A percentile compares a stretch with the other conserved stretches of the same genome.
phyloP scores from a whole-genome alignment of 495 filamentous ascomycete species.

The Patellaria atrata region DNA sequence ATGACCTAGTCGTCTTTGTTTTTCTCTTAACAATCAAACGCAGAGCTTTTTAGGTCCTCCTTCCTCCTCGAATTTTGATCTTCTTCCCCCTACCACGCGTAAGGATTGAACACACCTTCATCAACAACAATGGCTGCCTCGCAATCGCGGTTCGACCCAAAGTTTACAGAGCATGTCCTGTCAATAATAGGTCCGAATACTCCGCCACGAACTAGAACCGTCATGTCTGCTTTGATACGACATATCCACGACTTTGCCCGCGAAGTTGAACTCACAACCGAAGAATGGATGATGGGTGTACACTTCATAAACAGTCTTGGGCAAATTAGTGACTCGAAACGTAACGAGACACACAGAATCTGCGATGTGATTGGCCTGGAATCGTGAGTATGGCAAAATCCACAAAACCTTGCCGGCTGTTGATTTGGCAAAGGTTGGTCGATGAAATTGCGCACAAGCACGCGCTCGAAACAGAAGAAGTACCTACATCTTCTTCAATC shows the following conservation, averaged over 20 bases:
- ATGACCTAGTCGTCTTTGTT: too few relatives aligned
- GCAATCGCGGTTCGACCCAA: slow-evolving; percentile 45
- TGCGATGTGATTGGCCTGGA: slow-evolving; percentile 72
- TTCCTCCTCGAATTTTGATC: too few relatives aligned
- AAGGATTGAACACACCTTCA: neutral
- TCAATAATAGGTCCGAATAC: slow-evolving; percentile 64
- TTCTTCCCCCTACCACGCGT: neutral
- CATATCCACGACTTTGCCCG: slow-evolving; percentile 77
- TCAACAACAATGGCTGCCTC: slow-evolving; percentile 2
- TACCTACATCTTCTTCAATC: slow-evolving; percentile 70
- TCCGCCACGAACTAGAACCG: slow-evolving; percentile 47
- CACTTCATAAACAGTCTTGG: slow-evolving; percentile 39
- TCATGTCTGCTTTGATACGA: slow-evolving; percentile 51
- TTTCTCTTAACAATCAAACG: too few relatives aligned
- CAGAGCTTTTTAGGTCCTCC: too few relatives aligned
- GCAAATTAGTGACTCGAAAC: slow-evolving; percentile 41
- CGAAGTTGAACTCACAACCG: slow-evolving; percentile 63
- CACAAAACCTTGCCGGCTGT: slow-evolving; percentile 2
- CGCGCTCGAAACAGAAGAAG: slow-evolving; percentile 49
- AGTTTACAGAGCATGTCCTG: slow-evolving; percentile 62
- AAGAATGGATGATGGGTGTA: slow-evolving; percentile 70
- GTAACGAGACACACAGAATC: slow-evolving; percentile 66
- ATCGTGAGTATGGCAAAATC: slow-evolving; percentile 42
- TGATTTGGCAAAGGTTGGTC: slow-evolving; percentile 41
- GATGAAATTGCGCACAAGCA: slow-evolving; percentile 78